phyloP scores from a whole-genome alignment of 2,329 filamentous ascomycete species.

The Trichoderma arundinaceum region DNA sequence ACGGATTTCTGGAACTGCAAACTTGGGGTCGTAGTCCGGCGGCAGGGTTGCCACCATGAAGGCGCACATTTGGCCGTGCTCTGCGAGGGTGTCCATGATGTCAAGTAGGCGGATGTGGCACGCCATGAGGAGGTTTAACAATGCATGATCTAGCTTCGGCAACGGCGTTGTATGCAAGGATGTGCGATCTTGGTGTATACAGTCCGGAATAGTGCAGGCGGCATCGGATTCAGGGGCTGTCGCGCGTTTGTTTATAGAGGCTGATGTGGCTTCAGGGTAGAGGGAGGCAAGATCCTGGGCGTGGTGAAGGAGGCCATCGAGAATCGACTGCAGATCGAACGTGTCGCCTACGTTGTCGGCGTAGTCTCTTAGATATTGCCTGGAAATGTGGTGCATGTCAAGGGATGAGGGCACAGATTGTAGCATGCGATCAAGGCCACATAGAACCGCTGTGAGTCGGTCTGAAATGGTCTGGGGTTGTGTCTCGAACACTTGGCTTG shows the following conservation, averaged over 20 bases:
- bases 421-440: constrained; percentile 37
- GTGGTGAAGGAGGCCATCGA: constrained; percentile 46
- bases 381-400: constrained; percentile 36
- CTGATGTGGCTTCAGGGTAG: constrained; percentile 43
- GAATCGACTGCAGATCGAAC: constrained; percentile 37
- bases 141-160: constrained; percentile 42
- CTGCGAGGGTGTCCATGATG: constrained; percentile 45
- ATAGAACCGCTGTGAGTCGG: constrained; percentile 37
- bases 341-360: constrained; percentile 37
- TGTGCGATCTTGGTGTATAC: constrained; percentile 41
- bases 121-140: constrained; percentile 46
- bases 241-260: constrained; percentile 33
- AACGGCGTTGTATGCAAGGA: constrained; percentile 31
- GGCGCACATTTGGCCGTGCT: constrained; percentile 43
- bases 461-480: constrained; percentile 32
- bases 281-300: constrained; percentile 46
- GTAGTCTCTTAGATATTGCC: constrained; percentile 37
- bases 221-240: constrained; percentile 8
- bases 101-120: constrained; percentile 49
- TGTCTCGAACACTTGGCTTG: constrained; percentile 4
- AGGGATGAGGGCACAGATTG: constrained; percentile 26
- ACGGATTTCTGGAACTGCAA: constrained; percentile 49
- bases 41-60: constrained; percentile 40
- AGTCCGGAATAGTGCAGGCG: constrained; percentile 43
- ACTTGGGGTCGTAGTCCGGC: constrained; percentile 39